Percentiles rank a stretch among this genome's conserved stretches.
phyloP scores from a whole-genome alignment of 192 early-diverging fungal genomes.

The Coemansia aciculifera region DNA sequence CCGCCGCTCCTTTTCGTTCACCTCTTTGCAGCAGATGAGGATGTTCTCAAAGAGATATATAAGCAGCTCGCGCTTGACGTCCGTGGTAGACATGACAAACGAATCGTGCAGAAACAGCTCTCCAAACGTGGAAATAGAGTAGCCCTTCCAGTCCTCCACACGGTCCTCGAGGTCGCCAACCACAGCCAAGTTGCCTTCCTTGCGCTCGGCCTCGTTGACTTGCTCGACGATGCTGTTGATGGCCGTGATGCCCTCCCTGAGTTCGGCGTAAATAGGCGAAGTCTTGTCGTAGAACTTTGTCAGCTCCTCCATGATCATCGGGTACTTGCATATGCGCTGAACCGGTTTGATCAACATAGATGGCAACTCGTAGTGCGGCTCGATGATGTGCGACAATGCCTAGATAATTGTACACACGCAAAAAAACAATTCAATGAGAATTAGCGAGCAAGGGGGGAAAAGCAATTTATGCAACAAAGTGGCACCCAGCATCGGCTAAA shows the following conservation, averaged over 20 bases:
- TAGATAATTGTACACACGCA: conserved; percentile 4
- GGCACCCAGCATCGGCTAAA: conserved; percentile 23
- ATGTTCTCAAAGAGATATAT: conserved; percentile 94
- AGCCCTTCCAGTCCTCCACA: conserved; percentile 92
- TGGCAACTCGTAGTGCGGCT: conserved; percentile 84
- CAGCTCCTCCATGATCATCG: conserved; percentile 69
- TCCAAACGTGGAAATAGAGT: conserved; percentile 75
- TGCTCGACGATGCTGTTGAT: conserved; percentile 85
- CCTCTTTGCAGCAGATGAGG: conserved; percentile 91
- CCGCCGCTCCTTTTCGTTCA: conserved; percentile 66
- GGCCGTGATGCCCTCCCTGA: conserved; percentile 70
- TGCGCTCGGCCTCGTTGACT: conserved; percentile 89
- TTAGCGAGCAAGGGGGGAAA: background rate
- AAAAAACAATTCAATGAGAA: background rate
- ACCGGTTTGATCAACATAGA: conserved; percentile 96
- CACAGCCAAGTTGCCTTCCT: conserved; percentile 81
- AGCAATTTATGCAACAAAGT: conserved; percentile 4
- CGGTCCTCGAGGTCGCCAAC: conserved; percentile 78
- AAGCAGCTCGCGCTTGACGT: conserved; percentile 76
- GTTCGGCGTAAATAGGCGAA: conserved; percentile 62
- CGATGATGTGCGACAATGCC: conserved; percentile 67
- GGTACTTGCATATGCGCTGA: conserved; percentile 98
- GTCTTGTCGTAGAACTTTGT: conserved; percentile 63
- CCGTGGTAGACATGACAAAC: conserved; percentile 78
- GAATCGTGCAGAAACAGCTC: conserved; percentile 81